Percentiles rank a stretch among this genome's conserved stretches.
Conservation (phyloP, 306 rosid genomes). For the Vigna angularis region DNA sequence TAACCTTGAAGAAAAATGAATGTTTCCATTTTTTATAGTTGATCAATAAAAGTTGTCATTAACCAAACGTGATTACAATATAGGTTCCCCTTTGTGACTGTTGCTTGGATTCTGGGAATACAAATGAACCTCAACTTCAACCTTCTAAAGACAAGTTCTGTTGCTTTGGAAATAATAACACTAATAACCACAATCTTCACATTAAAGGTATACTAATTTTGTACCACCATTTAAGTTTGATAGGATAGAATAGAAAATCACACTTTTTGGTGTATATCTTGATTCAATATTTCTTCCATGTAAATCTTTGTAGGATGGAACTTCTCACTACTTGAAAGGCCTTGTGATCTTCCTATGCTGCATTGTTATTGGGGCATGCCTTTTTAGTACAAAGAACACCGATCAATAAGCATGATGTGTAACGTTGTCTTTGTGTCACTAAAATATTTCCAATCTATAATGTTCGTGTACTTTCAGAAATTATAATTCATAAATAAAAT, state of each 20-base stretch:
- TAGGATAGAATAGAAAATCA: not conserved
- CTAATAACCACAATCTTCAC: slow-evolving; percentile 69
- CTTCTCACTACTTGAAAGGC: slow-evolving; percentile 87
- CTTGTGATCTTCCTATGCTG: slow-evolving; percentile 73
- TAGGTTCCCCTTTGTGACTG: slow-evolving; percentile 84
- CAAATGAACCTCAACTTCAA: slow-evolving; percentile 86
- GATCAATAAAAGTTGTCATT: not conserved
- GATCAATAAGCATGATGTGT: slow-evolving; percentile 48
- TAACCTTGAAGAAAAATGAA: not conserved
- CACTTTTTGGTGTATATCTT: not conserved
- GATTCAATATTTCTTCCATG: not conserved
- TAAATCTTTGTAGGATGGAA: slow-evolving; percentile 64
- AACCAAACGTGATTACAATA: slow-evolving; percentile 13
- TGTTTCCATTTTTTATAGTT: slow-evolving; percentile 12
- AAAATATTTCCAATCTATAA: not conserved
- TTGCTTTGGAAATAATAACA: slow-evolving; percentile 59
- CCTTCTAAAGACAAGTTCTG: slow-evolving; percentile 73
- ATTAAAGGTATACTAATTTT: slow-evolving; percentile 56
- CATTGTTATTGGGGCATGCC: slow-evolving; percentile 70
- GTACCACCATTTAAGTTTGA: not conserved
- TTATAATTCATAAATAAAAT: slow-evolving; percentile 14
- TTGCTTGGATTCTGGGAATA: slow-evolving; percentile 77
- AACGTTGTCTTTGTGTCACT: not conserved
- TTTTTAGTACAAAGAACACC: slow-evolving; percentile 61
- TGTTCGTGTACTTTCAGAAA: too few relatives aligned